Evolutionary conservation across 306 rosid species (phyloP), one percentile per base, ranked within the genome.

Genomic region (Vigna nakashimae): DNA sequence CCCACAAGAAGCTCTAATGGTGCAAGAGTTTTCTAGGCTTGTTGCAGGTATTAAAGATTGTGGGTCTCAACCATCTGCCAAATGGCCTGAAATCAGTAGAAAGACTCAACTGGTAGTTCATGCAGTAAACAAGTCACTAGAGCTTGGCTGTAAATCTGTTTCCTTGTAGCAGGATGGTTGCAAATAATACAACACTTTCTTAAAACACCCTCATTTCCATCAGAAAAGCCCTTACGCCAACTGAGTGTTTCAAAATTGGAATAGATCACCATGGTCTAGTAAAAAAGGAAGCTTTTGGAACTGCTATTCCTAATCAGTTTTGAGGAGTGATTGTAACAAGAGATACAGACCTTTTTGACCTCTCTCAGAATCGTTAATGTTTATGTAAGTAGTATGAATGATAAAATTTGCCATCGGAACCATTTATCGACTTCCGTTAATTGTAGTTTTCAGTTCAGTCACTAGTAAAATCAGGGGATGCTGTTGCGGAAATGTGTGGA

Each of bases 1-100:
- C 67, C 94, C 94, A 11, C 98, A 93, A 70, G 98, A 93, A 65
- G 91, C 90, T 81, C 48, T 89, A 48, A 89, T 93, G 97, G 91
- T 93, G 24, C 83, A 86, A 81, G 93, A 89, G 77, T 75, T 91
- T 77, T 82, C 91, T 26, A 77, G 89, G 73, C 85, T 85, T 65
- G 87, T 72, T 60, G 59, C 56, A 15, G 86, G 78, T 45, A 84
- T 91, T 60, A 62, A 76, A 74, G 82, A 75, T 74, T 18, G 65
- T 24, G 86, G 89, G 16, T 71, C 66, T 52, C 9, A 9, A 7
- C 94, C 98, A 0, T 81, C 80, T 49, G 13, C 28, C 13, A 89
- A 91, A 63, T 91, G 93, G 98, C 91, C 89, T 11, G 82, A 80
- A 69, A 87, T 89, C 63, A 87, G 91, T 57, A 83, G 97, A 76